Evolutionary conservation across 2,329 filamentous ascomycete genomes (phyloP).

Genomic region (Cyphellophora europaea): DNA sequence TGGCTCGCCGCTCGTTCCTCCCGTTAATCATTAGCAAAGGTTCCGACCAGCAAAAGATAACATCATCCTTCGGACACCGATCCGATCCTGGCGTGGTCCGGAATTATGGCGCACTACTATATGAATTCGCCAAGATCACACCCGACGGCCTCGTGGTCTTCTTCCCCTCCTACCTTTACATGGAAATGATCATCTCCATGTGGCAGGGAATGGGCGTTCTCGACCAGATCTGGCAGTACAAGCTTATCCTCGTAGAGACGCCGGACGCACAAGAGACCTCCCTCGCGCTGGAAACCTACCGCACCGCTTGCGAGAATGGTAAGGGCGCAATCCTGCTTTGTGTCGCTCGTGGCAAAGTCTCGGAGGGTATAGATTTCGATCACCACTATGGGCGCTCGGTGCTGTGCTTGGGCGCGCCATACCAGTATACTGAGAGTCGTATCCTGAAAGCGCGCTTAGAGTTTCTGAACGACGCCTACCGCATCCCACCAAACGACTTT

Average conservation of each 20-base stretch:
- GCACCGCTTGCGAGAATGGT: conserved; percentile 94
- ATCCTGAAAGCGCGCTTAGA: conserved; percentile 93
- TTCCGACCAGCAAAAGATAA: conserved; percentile 86
- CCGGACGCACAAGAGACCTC: conserved; percentile 96
- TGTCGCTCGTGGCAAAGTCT: conserved; percentile 93
- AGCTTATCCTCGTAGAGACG: conserved; percentile 94
- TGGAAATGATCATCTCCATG: conserved; percentile 98
- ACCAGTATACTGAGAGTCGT: conserved; percentile 96
- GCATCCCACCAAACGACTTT: conserved; percentile 95
- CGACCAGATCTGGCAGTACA: conserved; percentile 98
- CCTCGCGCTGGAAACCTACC: conserved; percentile 88
- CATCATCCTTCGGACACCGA: conserved; percentile 86
- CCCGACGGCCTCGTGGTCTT: conserved; percentile 98
- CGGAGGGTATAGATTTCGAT: conserved; percentile 97
- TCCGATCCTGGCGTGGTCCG: conserved; percentile 95
- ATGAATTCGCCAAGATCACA: conserved; percentile 91
- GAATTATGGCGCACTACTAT: conserved; percentile 88
- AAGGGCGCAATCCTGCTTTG: conserved; percentile 87
- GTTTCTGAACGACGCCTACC: conserved; percentile 93
- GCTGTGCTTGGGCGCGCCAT: conserved; percentile 91
- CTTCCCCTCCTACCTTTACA: conserved; percentile 96
- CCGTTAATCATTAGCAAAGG: conserved; percentile 96
- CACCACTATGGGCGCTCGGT: conserved; percentile 96
- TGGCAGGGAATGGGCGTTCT: conserved; percentile 99
- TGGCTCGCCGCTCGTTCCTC: conserved; percentile 87